These are phyloP conservation scores for Carpinus viminea DNA, from an alignment of 306 rosid species.

Conservation along the genomic window DNA sequence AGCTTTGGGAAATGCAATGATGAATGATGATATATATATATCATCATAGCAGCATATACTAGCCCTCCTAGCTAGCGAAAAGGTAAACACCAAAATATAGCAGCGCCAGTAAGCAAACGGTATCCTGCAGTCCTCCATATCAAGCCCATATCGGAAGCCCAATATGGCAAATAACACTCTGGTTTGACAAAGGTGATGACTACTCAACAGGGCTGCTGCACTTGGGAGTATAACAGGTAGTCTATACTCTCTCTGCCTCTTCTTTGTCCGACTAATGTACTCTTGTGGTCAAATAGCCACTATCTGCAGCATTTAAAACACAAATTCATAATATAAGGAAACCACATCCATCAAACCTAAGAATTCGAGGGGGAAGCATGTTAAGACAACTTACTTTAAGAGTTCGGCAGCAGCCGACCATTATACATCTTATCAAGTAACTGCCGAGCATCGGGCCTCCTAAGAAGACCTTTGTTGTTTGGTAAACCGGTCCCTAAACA, in stretches of 20 bases:
- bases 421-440: constrained; percentile 93
- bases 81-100: too few species aligned
- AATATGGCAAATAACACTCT: not conserved
- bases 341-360: not conserved
- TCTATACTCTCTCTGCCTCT: not conserved
- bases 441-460: constrained; percentile 81
- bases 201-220: not conserved
- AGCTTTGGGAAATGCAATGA: not conserved
- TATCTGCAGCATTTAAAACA: not conserved
- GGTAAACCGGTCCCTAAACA: constrained; percentile 96
- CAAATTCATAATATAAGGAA: not conserved
- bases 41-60: too few species aligned
- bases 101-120: not conserved
- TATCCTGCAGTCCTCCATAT: not conserved
- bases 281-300: constrained; percentile 6
- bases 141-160: not conserved
- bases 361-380: not conserved
- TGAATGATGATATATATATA: too few species aligned
- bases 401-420: constrained; percentile 74
- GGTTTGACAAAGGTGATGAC: not conserved
- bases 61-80: not conserved
- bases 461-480: constrained; percentile 85
- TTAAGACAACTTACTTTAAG: constrained; percentile 37
- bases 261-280: not conserved
- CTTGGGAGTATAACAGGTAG: not conserved